These are phyloP conservation scores for Toxoplasma gondii DNA, from an alignment of 169 alveolate species.

Conservation along the genomic window DNA sequence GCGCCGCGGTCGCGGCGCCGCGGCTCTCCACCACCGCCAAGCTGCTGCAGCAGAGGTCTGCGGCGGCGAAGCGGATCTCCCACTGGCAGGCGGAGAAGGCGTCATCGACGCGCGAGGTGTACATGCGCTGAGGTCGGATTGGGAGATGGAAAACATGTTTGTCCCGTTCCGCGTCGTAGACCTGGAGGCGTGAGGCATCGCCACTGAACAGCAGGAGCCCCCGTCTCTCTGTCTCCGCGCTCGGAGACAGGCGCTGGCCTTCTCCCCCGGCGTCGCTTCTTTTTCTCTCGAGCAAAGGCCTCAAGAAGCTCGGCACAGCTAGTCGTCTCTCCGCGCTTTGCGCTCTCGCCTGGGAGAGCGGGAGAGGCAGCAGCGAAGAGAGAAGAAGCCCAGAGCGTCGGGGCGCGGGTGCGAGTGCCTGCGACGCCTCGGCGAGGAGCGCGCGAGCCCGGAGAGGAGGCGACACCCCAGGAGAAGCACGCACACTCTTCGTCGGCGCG, in stretches of 20 bases:
- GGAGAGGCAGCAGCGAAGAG: background rate
- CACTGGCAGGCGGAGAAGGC: slow-evolving; percentile 32
- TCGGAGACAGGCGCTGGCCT: background rate
- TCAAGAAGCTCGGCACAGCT: background rate
- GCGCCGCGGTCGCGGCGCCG: background rate
- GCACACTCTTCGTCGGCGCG: no score
- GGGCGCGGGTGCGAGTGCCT: background rate
- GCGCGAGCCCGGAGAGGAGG: no score
- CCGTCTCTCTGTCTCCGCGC: background rate
- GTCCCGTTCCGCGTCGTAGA: background rate
- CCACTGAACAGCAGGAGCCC: background rate
- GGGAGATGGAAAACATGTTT: slow-evolving; percentile 36
- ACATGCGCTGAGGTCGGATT: slow-evolving; percentile 35
- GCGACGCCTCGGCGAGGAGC: background rate
- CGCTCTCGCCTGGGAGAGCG: background rate
- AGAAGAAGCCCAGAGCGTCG: background rate
- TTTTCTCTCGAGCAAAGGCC: background rate
- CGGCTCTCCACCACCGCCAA: slow-evolving; percentile 35
- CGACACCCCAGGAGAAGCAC: no score
- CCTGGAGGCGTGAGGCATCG: slow-evolving; percentile 35
- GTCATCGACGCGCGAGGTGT: slow-evolving; percentile 51
- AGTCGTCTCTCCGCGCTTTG: background rate
- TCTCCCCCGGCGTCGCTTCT: background rate
- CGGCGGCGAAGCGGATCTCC: slow-evolving; percentile 5
- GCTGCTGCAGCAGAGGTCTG: slow-evolving; percentile 52